Evolutionary conservation across 1,284 basidiomycete species (phyloP).

Genomic region (Papiliotrema fonsecae): DNA sequence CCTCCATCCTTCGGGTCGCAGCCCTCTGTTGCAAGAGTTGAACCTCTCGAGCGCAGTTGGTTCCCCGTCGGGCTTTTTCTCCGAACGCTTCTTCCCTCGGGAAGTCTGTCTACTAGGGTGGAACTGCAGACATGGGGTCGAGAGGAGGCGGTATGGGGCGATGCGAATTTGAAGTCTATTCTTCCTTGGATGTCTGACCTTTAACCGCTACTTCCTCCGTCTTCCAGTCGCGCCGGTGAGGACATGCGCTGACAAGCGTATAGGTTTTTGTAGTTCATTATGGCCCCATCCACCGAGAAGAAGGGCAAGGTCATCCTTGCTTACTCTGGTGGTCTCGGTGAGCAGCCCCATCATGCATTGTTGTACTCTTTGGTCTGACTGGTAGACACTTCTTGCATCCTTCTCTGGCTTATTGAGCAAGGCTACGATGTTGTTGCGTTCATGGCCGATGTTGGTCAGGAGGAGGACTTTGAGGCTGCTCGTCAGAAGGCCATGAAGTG

Average conservation of each 20-base stretch:
- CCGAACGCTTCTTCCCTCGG: constrained; percentile 1
- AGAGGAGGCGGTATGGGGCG: constrained; percentile 25
- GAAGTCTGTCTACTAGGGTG: not conserved
- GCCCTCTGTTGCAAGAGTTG: constrained; percentile 33
- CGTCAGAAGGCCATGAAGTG: constrained; percentile 85
- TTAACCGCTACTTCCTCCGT: constrained; percentile 1
- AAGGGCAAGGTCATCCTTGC: constrained; percentile 56
- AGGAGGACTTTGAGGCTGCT: constrained; percentile 97
- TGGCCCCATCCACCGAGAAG: constrained; percentile 32
- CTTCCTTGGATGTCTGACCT: constrained; percentile 51
- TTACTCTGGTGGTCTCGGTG: constrained; percentile 96
- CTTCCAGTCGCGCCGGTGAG: not conserved
- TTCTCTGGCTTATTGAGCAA: constrained; percentile 95
- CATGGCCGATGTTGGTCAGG: constrained; percentile 99
- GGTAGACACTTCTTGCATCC: constrained; percentile 90
- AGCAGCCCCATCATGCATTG: constrained; percentile 41
- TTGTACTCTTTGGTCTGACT: constrained; percentile 7
- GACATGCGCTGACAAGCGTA: constrained; percentile 2
- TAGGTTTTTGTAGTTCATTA: constrained; percentile 9
- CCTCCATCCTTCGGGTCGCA: constrained; percentile 24
- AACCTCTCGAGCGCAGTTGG: constrained; percentile 42
- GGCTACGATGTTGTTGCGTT: constrained; percentile 97
- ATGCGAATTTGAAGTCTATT: constrained; percentile 48
- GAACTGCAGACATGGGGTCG: constrained; percentile 1
- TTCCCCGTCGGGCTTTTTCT: constrained; percentile 33